Evolutionary conservation across 768 basidiomycete species (phyloP).

Genomic region (Glaciozyma antarctica): DNA sequence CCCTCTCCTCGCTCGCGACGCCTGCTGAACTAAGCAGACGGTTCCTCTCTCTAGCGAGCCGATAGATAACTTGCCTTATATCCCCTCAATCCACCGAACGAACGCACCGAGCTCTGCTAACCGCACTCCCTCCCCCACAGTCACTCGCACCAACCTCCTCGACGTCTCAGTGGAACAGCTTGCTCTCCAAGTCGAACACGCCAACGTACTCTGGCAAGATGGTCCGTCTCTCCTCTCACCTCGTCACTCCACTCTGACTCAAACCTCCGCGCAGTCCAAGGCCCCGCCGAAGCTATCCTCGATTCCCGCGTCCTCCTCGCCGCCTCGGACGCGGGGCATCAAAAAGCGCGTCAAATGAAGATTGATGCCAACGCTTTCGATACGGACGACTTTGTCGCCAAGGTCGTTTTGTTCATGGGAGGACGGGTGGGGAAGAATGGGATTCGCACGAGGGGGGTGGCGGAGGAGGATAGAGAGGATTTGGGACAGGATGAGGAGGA

Average conservation of each 20-base stretch:
- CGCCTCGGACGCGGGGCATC: constrained; percentile 67
- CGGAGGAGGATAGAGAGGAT: constrained; percentile 37
- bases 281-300: constrained; percentile 77
- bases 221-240: constrained; percentile 14
- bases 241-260: neutral
- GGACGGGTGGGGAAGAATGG: constrained; percentile 43
- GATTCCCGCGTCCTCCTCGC: constrained; percentile 73
- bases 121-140: neutral
- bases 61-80: too few species aligned
- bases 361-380: constrained; percentile 82
- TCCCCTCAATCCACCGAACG: too few species aligned
- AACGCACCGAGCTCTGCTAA: neutral
- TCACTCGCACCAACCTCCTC: constrained; percentile 13
- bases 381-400: constrained; percentile 75
- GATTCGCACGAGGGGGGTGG: constrained; percentile 42
- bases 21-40: too few species aligned
- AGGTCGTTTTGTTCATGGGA: constrained; percentile 66
- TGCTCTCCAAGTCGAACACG: constrained; percentile 13
- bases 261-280: constrained; percentile 49
- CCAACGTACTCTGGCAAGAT: constrained; percentile 32
- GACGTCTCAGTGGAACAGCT: constrained; percentile 31
- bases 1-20: too few species aligned
- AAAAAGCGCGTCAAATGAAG: constrained; percentile 84
- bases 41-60: too few species aligned
- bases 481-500: constrained; percentile 41